These are phyloP conservation scores for Oropetium thomaeum DNA, from an alignment of 176 grass and related monocot genomes.

Conservation along the genomic window DNA sequence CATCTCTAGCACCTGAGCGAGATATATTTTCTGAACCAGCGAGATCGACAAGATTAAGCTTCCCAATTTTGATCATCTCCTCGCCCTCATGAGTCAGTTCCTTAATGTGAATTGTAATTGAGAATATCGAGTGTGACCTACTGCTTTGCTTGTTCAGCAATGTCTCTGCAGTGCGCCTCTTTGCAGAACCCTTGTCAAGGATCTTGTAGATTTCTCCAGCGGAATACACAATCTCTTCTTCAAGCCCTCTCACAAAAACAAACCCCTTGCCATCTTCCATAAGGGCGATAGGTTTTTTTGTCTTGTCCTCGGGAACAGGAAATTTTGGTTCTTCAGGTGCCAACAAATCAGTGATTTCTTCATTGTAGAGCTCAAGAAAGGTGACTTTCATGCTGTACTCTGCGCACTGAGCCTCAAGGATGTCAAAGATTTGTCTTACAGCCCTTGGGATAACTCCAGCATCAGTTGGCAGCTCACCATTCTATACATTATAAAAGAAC, in stretches of 20 bases:
- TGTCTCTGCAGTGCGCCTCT: slow-evolving; percentile 96
- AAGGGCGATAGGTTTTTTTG: slow-evolving; percentile 95
- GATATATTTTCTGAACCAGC: slow-evolving; percentile 99
- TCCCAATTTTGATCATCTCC: slow-evolving; percentile 99
- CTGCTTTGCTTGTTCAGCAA: slow-evolving; percentile 99
- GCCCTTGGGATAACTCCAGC: slow-evolving; percentile 97
- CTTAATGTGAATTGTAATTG: slow-evolving; percentile 99
- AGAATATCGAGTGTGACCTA: slow-evolving; percentile 98
- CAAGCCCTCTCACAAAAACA: slow-evolving; percentile 96
- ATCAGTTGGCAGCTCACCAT: slow-evolving; percentile 85
- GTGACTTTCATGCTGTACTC: slow-evolving; percentile 99
- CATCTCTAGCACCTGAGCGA: slow-evolving; percentile 97
- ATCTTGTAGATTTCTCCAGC: slow-evolving; percentile 98
- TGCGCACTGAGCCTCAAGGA: slow-evolving; percentile 84
- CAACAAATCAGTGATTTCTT: slow-evolving; percentile 94
- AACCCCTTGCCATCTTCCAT: slow-evolving; percentile 99
- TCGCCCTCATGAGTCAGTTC: slow-evolving; percentile 92
- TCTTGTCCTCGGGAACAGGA: slow-evolving; percentile 72
- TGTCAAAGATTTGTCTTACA: slow-evolving; percentile 82
- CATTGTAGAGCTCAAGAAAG: slow-evolving; percentile 97
- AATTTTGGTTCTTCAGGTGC: slow-evolving; percentile 86
- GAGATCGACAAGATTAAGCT: slow-evolving; percentile 99
- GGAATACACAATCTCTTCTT: slow-evolving; percentile 95
- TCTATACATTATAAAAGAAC: slow-evolving; percentile 49
- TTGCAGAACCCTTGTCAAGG: slow-evolving; percentile 95